A percentile compares a stretch with the other conserved stretches of the same genome.
Conservation (phyloP, 805 yeast genomes). For the Nakazawaea ambrosiae region DNA sequence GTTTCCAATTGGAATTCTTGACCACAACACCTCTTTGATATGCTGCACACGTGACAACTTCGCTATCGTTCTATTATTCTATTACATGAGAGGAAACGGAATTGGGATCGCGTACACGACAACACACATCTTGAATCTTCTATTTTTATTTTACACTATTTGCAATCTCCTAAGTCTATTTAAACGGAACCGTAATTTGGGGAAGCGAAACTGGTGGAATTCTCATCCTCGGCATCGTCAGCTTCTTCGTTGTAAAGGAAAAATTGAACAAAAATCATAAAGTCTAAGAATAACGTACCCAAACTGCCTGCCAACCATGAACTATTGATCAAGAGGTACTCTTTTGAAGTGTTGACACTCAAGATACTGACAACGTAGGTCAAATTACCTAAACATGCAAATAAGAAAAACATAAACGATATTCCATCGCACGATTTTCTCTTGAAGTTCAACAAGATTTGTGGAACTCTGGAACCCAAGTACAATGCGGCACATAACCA, state of each 20-base stretch:
- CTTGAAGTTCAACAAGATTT: constrained; percentile 74
- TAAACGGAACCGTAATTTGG: too few relatives aligned
- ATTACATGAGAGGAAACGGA: too few relatives aligned
- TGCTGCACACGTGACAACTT: too few relatives aligned
- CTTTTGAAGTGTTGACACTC: constrained; percentile 60
- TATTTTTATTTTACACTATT: too few relatives aligned
- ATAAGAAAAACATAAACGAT: constrained; percentile 85
- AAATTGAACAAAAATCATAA: constrained; percentile 79
- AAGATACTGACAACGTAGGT: constrained; percentile 86
- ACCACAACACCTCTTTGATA: too few relatives aligned
- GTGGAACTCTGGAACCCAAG: constrained; percentile 89
- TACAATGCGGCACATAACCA: constrained; percentile 69
- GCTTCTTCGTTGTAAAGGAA: constrained; percentile 54
- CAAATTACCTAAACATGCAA: constrained; percentile 91
- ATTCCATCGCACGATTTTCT: constrained; percentile 94
- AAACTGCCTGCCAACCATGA: constrained; percentile 91
- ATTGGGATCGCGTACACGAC: too few relatives aligned
- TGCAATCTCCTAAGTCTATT: too few relatives aligned
- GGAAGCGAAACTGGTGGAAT: background rate
- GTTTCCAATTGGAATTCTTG: too few relatives aligned
- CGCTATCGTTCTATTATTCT: too few relatives aligned
- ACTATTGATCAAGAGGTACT: constrained; percentile 72
- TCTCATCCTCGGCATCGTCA: background rate
- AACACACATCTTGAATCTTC: too few relatives aligned
- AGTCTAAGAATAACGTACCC: constrained; percentile 82